Evolutionary conservation across 306 rosid genomes (phyloP).

Genomic region (Corylus americana): DNA sequence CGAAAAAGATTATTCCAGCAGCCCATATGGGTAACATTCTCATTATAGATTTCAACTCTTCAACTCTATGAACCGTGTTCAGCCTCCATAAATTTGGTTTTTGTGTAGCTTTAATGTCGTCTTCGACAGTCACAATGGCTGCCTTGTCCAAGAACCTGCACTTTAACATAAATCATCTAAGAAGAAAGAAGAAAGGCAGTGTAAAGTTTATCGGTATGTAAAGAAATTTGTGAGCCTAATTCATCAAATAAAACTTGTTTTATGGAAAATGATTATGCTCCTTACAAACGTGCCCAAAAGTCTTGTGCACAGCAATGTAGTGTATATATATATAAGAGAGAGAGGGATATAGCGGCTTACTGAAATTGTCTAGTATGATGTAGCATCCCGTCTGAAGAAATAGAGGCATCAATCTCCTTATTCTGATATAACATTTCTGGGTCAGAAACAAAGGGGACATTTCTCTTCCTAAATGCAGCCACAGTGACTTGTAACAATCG

Average conservation of each 20-base stretch:
- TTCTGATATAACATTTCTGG: conserved; percentile 50
- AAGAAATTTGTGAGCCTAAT: too few species aligned
- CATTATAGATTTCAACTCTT: conserved; percentile 49
- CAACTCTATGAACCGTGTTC: conserved; percentile 51
- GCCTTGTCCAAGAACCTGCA: conserved; percentile 56
- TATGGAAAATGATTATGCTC: too few species aligned
- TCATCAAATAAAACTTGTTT: too few species aligned
- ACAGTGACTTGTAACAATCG: conserved; percentile 64
- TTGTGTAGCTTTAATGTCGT: conserved; percentile 20
- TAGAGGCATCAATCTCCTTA: conserved; percentile 62
- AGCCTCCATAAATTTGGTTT: conserved; percentile 45
- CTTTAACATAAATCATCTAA: neutral
- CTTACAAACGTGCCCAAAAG: too few species aligned
- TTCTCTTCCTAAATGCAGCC: conserved; percentile 73
- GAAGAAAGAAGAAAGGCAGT: neutral
- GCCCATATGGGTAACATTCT: conserved; percentile 61
- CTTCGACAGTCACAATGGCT: conserved; percentile 39
- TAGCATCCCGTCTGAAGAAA: conserved; percentile 66
- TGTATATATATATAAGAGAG: neutral
- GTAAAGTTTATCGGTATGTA: too few species aligned
- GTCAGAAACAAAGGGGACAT: conserved; percentile 31
- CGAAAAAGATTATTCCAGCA: conserved; percentile 46
- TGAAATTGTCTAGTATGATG: conserved; percentile 57
- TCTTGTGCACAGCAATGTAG: too few species aligned
- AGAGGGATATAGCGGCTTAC: conserved; percentile 38